Evolutionary conservation across 768 basidiomycete genomes (phyloP).

Genomic region (Lentinus brumalis): DNA sequence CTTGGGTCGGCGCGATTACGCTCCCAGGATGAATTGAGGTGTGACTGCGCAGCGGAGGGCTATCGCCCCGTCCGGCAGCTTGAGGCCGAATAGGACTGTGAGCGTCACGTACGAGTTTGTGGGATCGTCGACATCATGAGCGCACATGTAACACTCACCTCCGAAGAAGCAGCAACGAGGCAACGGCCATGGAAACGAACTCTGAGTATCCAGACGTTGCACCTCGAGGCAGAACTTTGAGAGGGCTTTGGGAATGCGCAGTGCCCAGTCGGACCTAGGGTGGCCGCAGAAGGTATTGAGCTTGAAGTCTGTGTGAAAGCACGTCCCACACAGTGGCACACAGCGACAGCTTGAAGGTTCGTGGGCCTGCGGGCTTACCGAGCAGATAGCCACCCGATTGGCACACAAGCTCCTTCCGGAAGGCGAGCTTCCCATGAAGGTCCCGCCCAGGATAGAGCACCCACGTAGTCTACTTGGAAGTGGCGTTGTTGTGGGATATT

Average conservation of each 20-base stretch:
- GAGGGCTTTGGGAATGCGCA: background rate
- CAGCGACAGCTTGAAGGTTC: background rate
- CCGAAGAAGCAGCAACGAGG: background rate
- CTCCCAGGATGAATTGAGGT: background rate
- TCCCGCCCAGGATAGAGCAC: too few relatives aligned
- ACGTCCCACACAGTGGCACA: background rate
- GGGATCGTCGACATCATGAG: background rate
- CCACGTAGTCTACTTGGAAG: too few relatives aligned
- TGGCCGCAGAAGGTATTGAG: background rate
- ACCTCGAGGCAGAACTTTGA: background rate
- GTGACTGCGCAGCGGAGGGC: background rate
- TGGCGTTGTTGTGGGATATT: too few relatives aligned
- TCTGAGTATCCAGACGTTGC: background rate
- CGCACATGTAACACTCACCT: background rate
- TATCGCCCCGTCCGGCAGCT: background rate
- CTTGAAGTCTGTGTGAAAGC: background rate
- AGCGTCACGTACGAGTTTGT: background rate
- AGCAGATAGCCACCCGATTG: background rate
- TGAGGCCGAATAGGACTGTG: background rate
- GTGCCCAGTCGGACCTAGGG: background rate
- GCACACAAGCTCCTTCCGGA: background rate
- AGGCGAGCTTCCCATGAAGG: background rate
- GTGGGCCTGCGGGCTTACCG: background rate
- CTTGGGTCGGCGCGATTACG: background rate
- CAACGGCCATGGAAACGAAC: background rate